Base-by-base conservation (phyloP, 768 basidiomycete genomes). In the Arthromyces matolae region DNA sequence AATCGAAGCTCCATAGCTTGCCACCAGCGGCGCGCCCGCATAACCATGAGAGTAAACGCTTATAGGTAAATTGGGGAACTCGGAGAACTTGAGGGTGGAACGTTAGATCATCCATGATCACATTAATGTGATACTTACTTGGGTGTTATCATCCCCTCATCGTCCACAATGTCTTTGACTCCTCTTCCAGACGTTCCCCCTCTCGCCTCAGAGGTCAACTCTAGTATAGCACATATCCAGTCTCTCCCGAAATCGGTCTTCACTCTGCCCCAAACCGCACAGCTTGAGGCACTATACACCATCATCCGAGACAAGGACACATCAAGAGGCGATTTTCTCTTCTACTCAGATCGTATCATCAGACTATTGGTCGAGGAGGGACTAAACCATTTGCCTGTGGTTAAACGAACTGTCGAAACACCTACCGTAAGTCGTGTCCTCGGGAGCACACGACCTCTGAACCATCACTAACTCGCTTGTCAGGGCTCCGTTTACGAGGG, bases 281-380 rank as follows among this genome's bases (percentile, higher is more conserved):
- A 97, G 70, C 82, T 99, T 18, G 93, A 96, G 64, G 93, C 93
- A 2, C 73, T 98, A 24, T 89, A 95, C 71, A 97, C 93, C 9
- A 95, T 96, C 66, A 94, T 96, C 64, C 69, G 95, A 43, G 85
- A 95, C 67, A 86, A 84, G 68, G 79, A 85, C 33, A 96, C 95
- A 3, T 79, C 80, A 22, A 73, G 93, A 45, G 93, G 93, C 7
- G 96, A 98, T 63, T 99, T 99, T 60, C 78, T 99, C 52, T 99
- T 98, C 70, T 94, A 94, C 65, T 88, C 87, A 9, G 91, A 93
- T 68, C 77, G 93, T 14, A 93, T 97, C 66, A 97, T 97, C 57
- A 73, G 86, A 39, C 60, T 89, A 36, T 75, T 90, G 46, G 86
- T 89, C 18, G 86, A 87, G 64, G 82, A 88, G 70, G 91, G 94